phyloP scores from a whole-genome alignment of 495 filamentous ascomycete genomes.

The Penicillium pancosmium region DNA sequence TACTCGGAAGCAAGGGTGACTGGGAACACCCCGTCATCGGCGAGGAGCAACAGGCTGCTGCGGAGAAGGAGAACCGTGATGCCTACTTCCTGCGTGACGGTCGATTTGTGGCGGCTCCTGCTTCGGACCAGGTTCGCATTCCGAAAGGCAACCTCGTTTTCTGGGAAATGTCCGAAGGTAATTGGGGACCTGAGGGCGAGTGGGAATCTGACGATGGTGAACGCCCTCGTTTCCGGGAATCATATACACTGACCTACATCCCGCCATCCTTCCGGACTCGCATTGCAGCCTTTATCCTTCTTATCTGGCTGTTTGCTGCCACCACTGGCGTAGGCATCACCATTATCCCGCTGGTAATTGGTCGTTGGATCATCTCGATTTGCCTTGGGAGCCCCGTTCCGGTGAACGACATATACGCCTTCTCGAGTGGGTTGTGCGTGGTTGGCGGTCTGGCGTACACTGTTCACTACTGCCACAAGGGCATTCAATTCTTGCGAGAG shows the following conservation, averaged over 20 bases:
- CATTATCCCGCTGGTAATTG: constrained; percentile 84
- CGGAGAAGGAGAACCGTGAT: constrained; percentile 39
- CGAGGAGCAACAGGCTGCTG: constrained; percentile 35
- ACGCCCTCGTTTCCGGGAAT: constrained; percentile 63
- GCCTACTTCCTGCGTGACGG: constrained; percentile 70
- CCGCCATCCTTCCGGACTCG: constrained; percentile 82
- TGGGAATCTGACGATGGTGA: constrained; percentile 62
- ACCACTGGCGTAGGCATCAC: constrained; percentile 88
- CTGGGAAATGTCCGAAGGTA: constrained; percentile 73
- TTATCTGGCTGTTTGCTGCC: constrained; percentile 93
- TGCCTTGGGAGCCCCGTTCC: constrained; percentile 67
- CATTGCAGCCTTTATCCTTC: constrained; percentile 81
- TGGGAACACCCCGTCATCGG: constrained; percentile 48
- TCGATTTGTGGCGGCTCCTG: constrained; percentile 86
- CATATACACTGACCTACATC: constrained; percentile 84
- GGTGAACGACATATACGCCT: constrained; percentile 95
- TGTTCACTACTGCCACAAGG: constrained; percentile 53
- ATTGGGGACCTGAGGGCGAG: constrained; percentile 62
- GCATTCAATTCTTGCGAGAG: constrained; percentile 40
- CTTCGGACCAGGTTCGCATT: constrained; percentile 90
- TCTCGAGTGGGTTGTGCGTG: constrained; percentile 82
- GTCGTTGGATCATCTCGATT: constrained; percentile 70
- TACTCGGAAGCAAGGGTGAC: constrained; percentile 52
- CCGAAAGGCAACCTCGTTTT: constrained; percentile 83
- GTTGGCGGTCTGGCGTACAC: constrained; percentile 67